Base-by-base conservation (phyloP, 345 rosid species). In the Excoecaria cochinchinensis region DNA sequence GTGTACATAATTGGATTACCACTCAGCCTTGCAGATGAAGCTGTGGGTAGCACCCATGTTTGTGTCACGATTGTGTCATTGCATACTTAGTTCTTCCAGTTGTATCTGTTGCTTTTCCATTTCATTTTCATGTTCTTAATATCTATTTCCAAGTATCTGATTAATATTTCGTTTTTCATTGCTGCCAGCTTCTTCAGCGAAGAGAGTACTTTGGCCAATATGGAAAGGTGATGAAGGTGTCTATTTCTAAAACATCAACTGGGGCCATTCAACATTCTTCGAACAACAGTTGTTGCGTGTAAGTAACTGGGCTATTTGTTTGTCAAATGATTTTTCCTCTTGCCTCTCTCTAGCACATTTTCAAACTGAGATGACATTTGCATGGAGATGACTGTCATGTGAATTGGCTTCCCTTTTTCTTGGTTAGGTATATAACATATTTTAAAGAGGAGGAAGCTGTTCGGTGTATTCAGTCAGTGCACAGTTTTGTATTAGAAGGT, bases 1-100 rank as follows among this genome's bases (percentile, higher is more conserved):
- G 98, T 94, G 42, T 92, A 94, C 82, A 87, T 92, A 77, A 92
- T 92, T 82, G 97, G 99, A 58, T 74, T 94, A 85, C 99, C 99
- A 13, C 90, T 95, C 67, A 77, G 87, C 81, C 82, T 92, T 74
- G 97, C 94, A 39, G 91, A 94, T 82, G 99, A 92, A 87, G 91
- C 89, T 24, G 80, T 77, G 44, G 55, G 97, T 92, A 80, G 5
- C 42, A 36, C 60, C 56, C 3, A 21, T 70, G 38, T 19, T 17
- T 15, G 13, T 38, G 40, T 14, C 24, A 39, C 48, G 22, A 39
- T 58, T 11, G 22, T 4, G 52, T 44, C 1, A 11, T 44, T 46
- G 19, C 19, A 16, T 7, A 44, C 31, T 24, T 73, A 17, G 16
- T 36, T 21, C 8, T 39, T 66, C 22, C 15, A 9, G 16, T 71